phyloP scores from a whole-genome alignment of 2,329 filamentous ascomycete species.

The Fusarium subglutinans region DNA sequence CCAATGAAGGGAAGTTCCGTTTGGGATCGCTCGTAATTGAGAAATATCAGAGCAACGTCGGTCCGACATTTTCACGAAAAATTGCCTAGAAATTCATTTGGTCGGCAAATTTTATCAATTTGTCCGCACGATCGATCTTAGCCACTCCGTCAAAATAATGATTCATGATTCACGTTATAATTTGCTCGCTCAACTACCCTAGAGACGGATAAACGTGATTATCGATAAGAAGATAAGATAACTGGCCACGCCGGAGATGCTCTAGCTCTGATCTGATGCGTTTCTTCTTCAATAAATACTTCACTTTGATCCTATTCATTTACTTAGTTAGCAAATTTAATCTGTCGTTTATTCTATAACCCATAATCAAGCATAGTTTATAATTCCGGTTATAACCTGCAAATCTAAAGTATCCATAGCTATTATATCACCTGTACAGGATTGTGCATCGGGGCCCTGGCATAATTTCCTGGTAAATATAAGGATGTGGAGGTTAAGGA shows the following conservation, averaged over 20 bases:
- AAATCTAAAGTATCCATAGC: no score
- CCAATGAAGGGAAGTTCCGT: background rate
- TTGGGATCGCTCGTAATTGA: fast-evolving
- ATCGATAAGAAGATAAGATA: background rate
- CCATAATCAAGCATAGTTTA: background rate
- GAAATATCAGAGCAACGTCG: fast-evolving
- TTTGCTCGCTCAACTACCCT: background rate
- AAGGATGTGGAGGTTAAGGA: no score
- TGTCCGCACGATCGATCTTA: no score
- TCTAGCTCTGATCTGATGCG: no score
- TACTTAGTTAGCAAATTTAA: no score
- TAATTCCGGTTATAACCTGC: no score
- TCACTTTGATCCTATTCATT: no score
- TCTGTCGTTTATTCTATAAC: background rate
- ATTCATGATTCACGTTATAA: background rate
- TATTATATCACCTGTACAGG: background rate
- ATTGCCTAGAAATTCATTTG: fast-evolving
- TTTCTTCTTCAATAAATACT: no score
- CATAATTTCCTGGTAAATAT: background rate
- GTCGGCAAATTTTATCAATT: no score
- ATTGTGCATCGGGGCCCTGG: constrained; percentile 3
- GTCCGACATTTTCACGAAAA: background rate
- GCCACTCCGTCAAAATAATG: no score
- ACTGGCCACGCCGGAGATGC: no score
- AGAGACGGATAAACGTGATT: fast-evolving